Base-by-base conservation (phyloP, 2,329 filamentous ascomycete species). In the Cryphonectria carpinicola region DNA sequence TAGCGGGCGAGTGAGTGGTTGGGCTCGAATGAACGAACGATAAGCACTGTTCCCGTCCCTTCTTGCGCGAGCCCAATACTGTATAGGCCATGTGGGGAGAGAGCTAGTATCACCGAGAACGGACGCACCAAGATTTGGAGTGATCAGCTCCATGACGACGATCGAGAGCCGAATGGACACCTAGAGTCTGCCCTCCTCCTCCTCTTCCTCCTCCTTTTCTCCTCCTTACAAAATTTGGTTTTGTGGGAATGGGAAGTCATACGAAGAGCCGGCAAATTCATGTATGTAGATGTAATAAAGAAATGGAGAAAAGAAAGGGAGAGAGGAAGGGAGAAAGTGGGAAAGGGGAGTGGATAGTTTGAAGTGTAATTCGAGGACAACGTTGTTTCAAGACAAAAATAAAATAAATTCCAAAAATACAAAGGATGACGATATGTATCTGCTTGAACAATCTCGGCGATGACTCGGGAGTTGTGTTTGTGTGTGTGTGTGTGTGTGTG, bases 61-160 rank as follows among this genome's bases (percentile, higher is more conserved):
- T 39, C 37, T 58, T 56, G 49, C 14, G 41, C 41, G 54, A 49
- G 65, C 60, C 41, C 46, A 49, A 49, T 49, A 49, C 46, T 64
- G 66, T 68, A 63, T 68, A 62, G 58, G 49, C 56, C 37, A 68
- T 68, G 66, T 68, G 66, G 60, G 52, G 66, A 63, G 58, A 54
- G 58, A 54, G 66, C 58, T 63, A 63, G 43, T 68, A 68, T 68
- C 66, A 63, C 66, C 66, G 66, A 63, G 43, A 68, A 68, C 66
- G 66, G 66, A 68, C 66, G 66, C 66, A 64, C 66, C 66, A 68
- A 63, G 60, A 56, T 22, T 52, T 68, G 66, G 66, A 64, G 32
- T 41, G 60, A 63, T 63, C 66, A 43, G 49, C 66, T 68, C 37
- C 58, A 65, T 49, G 43, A 52, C 43, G 41, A 46, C 63, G 43